phyloP scores from a whole-genome alignment of 1,284 basidiomycete species.

The Boletus sp. region DNA sequence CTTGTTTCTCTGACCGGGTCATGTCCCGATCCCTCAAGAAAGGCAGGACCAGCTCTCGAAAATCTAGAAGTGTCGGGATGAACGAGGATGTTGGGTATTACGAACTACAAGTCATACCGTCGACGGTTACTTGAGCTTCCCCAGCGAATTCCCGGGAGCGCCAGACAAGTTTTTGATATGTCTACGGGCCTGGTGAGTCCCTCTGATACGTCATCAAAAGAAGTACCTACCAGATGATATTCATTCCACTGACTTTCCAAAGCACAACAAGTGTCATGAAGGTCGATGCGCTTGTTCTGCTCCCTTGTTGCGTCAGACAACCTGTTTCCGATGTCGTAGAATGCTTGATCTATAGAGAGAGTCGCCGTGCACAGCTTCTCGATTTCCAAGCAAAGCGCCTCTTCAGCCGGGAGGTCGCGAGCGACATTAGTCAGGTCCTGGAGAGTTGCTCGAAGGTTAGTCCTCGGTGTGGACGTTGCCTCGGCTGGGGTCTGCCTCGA shows the following conservation, averaged over 20 bases:
- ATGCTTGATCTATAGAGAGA: slow-evolving; percentile 19
- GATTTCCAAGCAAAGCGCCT: slow-evolving; percentile 17
- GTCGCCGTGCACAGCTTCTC: slow-evolving; percentile 14
- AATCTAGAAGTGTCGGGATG: slow-evolving; percentile 7
- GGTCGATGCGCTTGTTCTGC: slow-evolving; percentile 10
- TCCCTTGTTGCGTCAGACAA: slow-evolving; percentile 7
- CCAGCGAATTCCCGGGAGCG: slow-evolving; percentile 22
- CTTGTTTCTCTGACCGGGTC: slow-evolving; percentile 11
- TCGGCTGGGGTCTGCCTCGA: background rate
- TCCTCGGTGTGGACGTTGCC: background rate
- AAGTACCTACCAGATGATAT: slow-evolving; percentile 12
- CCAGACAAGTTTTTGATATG: slow-evolving; percentile 20
- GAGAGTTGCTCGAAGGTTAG: background rate
- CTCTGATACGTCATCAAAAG: background rate
- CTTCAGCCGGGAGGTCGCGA: slow-evolving; percentile 13
- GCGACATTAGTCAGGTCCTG: slow-evolving; percentile 1
- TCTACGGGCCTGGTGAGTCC: slow-evolving; percentile 6
- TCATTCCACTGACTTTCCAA: slow-evolving; percentile 18
- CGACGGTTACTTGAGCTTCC: slow-evolving; percentile 19
- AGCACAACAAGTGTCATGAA: slow-evolving; percentile 13
- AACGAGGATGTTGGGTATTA: background rate
- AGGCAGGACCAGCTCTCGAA: slow-evolving; percentile 19
- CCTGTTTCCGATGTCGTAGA: slow-evolving; percentile 11
- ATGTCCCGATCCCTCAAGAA: slow-evolving; percentile 10
- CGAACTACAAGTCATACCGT: slow-evolving; percentile 5